Evolutionary conservation across 192 early-diverging fungal genomes (phyloP).

Genomic region (Coemansia sp.): DNA sequence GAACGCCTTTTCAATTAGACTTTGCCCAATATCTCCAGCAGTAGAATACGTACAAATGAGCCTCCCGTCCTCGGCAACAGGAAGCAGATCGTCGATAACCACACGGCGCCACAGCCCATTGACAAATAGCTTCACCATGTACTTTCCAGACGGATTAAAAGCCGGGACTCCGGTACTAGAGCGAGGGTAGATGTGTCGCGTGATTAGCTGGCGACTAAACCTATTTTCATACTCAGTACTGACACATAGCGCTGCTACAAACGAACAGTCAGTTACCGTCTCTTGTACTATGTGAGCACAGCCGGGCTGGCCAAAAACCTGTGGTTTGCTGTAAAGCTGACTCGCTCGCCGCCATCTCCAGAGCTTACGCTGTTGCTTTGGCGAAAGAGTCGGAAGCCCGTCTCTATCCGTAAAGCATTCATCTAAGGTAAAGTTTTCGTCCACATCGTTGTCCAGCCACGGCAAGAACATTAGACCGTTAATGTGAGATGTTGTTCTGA

Average conservation of each 20-base stretch:
- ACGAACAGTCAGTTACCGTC: conserved; percentile 92
- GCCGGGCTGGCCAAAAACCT: conserved; percentile 68
- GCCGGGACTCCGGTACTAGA: conserved; percentile 65
- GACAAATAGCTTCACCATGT: conserved; percentile 79
- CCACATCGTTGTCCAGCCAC: conserved; percentile 66
- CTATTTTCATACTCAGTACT: conserved; percentile 75
- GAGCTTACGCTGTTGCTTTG: conserved; percentile 72
- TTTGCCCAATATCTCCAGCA: conserved; percentile 51
- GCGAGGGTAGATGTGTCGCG: conserved; percentile 86
- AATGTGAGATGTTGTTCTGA: conserved; percentile 67
- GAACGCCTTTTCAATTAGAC: conserved; percentile 93
- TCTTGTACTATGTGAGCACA: conserved; percentile 76
- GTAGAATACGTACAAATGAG: conserved; percentile 89
- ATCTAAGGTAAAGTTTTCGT: conserved; percentile 60
- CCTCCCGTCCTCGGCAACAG: conserved; percentile 66
- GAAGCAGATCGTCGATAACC: conserved; percentile 84
- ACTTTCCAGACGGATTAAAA: conserved; percentile 87
- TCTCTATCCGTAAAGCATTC: conserved; percentile 73
- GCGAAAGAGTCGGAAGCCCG: conserved; percentile 69
- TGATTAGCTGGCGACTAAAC: conserved; percentile 78
- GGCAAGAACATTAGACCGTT: conserved; percentile 73
- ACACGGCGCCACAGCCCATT: conserved; percentile 86
- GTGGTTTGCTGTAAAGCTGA: conserved; percentile 67
- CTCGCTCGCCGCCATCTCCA: conserved; percentile 80
- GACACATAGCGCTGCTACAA: conserved; percentile 90